Evolutionary conservation across 2,329 filamentous ascomycete genomes (phyloP).

Genomic region (Exophiala aquamarina): DNA sequence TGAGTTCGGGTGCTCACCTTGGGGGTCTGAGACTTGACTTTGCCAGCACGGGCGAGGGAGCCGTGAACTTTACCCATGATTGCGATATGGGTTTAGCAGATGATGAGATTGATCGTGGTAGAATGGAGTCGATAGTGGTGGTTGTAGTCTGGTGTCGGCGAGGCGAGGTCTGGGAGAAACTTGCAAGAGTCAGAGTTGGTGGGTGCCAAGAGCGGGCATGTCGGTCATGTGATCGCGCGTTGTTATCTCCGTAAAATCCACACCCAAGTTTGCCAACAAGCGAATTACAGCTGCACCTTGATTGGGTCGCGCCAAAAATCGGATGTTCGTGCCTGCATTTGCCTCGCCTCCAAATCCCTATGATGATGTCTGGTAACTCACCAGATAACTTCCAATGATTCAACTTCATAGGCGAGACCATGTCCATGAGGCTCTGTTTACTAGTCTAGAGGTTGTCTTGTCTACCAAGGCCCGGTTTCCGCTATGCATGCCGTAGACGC

Average conservation of each 20-base stretch:
- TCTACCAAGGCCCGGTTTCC: neutral
- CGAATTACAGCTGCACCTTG: neutral
- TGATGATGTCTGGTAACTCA: no score
- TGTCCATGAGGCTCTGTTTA: slow-evolving; percentile 6
- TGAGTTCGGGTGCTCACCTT: slow-evolving; percentile 65
- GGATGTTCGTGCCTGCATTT: no score
- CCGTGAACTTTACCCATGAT: slow-evolving; percentile 88
- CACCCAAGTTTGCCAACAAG: no score
- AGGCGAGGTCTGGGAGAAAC: neutral
- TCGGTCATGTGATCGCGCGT: neutral
- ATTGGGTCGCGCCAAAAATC: no score
- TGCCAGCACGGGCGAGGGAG: slow-evolving; percentile 88
- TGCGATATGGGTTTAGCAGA: slow-evolving; percentile 38
- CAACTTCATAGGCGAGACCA: no score
- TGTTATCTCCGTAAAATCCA: no score
- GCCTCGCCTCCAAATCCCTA: no score
- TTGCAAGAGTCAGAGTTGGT: slow-evolving; percentile 1
- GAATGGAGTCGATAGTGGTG: slow-evolving; percentile 5
- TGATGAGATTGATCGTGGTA: slow-evolving; percentile 14
- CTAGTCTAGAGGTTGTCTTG: no score
- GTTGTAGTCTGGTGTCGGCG: slow-evolving; percentile 5
- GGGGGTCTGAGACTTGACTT: slow-evolving; percentile 93
- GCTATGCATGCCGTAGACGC: slow-evolving; percentile 3
- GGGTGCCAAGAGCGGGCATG: slow-evolving; percentile 8
- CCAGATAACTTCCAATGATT: no score